phyloP scores from a whole-genome alignment of 139 green algal genomes.

The Closterium sp. region DNA sequence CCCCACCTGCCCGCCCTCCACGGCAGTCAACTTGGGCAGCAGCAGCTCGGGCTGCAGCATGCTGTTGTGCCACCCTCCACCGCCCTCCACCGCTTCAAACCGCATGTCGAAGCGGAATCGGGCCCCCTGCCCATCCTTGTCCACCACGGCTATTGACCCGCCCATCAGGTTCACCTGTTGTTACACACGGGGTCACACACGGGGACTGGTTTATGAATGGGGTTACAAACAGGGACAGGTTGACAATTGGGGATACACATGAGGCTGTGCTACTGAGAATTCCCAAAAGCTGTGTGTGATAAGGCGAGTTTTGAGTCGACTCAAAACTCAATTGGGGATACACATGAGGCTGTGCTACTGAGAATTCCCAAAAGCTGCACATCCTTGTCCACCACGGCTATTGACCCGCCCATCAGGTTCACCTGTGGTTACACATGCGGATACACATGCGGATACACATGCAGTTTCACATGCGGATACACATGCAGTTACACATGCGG shows the following conservation, averaged over 20 bases:
- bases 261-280: too few species aligned
- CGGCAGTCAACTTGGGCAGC: constrained; percentile 15
- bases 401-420: constrained; percentile 60
- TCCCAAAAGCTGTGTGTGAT: too few species aligned
- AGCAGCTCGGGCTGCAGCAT: constrained; percentile 16
- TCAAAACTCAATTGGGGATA: too few species aligned
- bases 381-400: constrained; percentile 27
- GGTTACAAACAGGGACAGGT: not conserved
- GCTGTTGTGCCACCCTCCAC: constrained; percentile 19
- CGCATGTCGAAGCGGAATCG: constrained; percentile 36
- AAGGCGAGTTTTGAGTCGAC: too few species aligned
- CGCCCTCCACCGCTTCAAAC: constrained; percentile 9
- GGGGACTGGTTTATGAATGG: not conserved
- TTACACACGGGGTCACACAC: not conserved
- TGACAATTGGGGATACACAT: too few species aligned
- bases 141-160: constrained; percentile 36
- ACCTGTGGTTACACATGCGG: not conserved
- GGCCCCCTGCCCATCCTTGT: constrained; percentile 28
- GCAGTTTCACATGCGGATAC: too few species aligned
- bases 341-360: too few species aligned
- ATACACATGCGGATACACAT: too few species aligned
- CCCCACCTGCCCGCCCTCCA: constrained; percentile 29
- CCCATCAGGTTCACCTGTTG: constrained; percentile 59
- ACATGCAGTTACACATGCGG: too few species aligned
- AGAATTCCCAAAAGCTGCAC: too few species aligned